Conservation (phyloP, 345 rosid species). For the Jatropha curcas region DNA sequence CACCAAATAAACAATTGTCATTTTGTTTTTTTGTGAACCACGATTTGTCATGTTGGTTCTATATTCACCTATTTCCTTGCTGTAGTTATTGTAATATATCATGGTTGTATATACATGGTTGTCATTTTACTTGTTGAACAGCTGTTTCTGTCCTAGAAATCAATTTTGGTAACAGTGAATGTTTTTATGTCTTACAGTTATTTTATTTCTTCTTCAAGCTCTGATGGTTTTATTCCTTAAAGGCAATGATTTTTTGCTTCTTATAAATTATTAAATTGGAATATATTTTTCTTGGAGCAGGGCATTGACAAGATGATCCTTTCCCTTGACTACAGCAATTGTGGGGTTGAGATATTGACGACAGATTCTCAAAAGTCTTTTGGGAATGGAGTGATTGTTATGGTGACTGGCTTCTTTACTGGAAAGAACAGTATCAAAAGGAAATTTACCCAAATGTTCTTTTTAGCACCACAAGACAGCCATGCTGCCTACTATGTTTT, state of each 20-base stretch:
- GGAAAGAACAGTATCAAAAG: conserved; percentile 41
- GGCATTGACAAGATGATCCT: conserved; percentile 63
- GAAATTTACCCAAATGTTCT: conserved; percentile 62
- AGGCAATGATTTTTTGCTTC: neutral
- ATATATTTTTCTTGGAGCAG: conserved; percentile 35
- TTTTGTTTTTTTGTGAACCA: neutral
- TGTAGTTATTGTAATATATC: too few relatives aligned
- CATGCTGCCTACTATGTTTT: conserved; percentile 58
- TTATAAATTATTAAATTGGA: neutral
- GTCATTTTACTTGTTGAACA: too few relatives aligned
- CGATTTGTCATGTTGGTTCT: neutral
- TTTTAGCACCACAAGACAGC: conserved; percentile 57
- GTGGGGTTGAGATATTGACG: conserved; percentile 46
- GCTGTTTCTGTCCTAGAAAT: neutral
- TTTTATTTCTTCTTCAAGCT: neutral
- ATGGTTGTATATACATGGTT: too few relatives aligned
- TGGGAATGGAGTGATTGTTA: conserved; percentile 49
- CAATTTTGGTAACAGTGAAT: neutral
- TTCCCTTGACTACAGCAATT: conserved; percentile 50
- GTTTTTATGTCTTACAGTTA: neutral
- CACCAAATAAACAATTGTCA: too few relatives aligned
- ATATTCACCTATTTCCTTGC: neutral
- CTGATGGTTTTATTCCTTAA: neutral
- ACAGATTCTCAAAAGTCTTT: conserved; percentile 64
- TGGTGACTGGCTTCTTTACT: conserved; percentile 65